Conservation (phyloP, 208 protist genomes). For the Acanthamoeba castellanii region DNA sequence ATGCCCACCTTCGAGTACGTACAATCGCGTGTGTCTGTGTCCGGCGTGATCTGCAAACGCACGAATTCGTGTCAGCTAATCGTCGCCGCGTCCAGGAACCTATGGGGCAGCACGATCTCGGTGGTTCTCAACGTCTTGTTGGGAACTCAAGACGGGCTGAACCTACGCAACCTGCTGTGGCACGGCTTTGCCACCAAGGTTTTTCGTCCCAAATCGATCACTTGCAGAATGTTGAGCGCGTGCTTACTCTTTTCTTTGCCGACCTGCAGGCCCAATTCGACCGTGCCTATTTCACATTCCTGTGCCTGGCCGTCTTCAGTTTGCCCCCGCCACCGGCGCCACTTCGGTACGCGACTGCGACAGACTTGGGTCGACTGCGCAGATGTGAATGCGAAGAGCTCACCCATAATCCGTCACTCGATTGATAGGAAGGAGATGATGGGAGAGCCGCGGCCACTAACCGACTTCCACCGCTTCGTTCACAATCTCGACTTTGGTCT, state of each 20-base stretch:
- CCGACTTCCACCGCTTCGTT: constrained; percentile 14
- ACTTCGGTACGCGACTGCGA: not conserved
- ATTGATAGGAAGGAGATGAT: not conserved
- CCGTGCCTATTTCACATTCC: constrained; percentile 58
- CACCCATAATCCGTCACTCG: not conserved
- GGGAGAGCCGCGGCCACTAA: not conserved
- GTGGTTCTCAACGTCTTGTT: constrained; percentile 50
- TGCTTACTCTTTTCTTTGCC: not conserved
- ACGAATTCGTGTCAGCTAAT: not conserved
- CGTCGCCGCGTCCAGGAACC: not conserved
- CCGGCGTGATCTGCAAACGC: too few species aligned
- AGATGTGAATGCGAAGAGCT: not conserved
- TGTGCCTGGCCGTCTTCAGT: constrained; percentile 47
- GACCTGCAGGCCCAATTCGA: constrained; percentile 26
- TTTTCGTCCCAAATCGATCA: not conserved
- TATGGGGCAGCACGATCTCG: constrained; percentile 39
- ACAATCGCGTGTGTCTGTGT: not conserved
- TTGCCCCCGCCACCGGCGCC: not conserved
- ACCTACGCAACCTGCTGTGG: constrained; percentile 59
- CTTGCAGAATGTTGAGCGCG: too few species aligned
- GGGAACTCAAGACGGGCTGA: constrained; percentile 38
- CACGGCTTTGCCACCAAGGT: constrained; percentile 69
- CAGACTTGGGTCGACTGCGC: not conserved
- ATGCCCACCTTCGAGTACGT: constrained; percentile 16
- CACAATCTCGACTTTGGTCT: constrained; percentile 61